Conservation (phyloP, 129 eudicot genomes). For the Erigeron canadensis region DNA sequence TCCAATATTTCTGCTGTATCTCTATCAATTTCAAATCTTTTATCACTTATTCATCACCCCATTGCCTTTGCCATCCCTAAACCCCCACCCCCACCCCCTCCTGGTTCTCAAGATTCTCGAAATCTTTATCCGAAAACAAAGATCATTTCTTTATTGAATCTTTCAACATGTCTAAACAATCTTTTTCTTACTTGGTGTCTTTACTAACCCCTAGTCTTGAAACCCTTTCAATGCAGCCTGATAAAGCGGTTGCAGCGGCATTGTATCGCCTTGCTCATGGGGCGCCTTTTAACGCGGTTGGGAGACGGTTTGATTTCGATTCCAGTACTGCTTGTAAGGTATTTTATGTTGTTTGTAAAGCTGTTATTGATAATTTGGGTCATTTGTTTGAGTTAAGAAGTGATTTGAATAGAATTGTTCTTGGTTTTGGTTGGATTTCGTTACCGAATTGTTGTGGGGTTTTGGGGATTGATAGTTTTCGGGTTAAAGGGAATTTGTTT, state of each 20-base stretch:
- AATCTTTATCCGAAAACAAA: background rate
- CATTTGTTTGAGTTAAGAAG: slow-evolving; percentile 63
- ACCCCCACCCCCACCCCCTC: slow-evolving; percentile 39
- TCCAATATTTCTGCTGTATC: slow-evolving; percentile 57
- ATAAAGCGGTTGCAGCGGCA: slow-evolving; percentile 62
- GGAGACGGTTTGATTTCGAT: slow-evolving; percentile 54
- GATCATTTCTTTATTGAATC: slow-evolving; percentile 49
- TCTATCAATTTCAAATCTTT: slow-evolving; percentile 43
- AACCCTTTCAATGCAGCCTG: slow-evolving; percentile 39
- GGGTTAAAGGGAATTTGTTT: slow-evolving; percentile 47
- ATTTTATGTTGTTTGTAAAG: slow-evolving; percentile 70
- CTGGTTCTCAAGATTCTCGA: slow-evolving; percentile 53
- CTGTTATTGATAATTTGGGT: slow-evolving; percentile 57
- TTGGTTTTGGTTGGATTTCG: slow-evolving; percentile 81
- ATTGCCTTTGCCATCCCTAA: slow-evolving; percentile 38
- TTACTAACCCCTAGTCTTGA: slow-evolving; percentile 28
- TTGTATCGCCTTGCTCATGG: slow-evolving; percentile 71
- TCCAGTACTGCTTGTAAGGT: slow-evolving; percentile 54
- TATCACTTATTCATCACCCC: slow-evolving; percentile 40
- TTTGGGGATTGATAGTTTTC: slow-evolving; percentile 63
- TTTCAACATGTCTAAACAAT: slow-evolving; percentile 63
- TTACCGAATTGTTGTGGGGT: slow-evolving; percentile 90
- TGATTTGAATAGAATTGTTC: slow-evolving; percentile 58
- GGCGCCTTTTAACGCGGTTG: slow-evolving; percentile 51
- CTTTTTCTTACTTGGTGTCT: slow-evolving; percentile 55